phyloP scores from a whole-genome alignment of 2,329 filamentous ascomycete genomes.

The Leptographium radiaticola region DNA sequence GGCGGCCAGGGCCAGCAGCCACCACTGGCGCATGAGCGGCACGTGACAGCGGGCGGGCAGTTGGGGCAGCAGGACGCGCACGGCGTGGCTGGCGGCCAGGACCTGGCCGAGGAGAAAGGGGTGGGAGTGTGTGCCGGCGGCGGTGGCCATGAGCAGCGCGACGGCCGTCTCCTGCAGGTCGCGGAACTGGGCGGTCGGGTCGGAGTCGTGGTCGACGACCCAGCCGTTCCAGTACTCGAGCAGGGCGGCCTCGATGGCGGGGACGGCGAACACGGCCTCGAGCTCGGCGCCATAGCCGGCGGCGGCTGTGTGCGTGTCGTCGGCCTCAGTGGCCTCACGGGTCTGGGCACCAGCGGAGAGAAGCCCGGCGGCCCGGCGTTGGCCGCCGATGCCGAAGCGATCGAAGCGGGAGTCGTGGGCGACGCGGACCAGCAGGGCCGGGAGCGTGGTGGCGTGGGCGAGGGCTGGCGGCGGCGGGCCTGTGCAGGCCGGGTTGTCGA shows the following conservation, averaged over 20 bases:
- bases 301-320: too few relatives aligned
- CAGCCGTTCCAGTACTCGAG: conserved; percentile 89
- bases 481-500: conserved; percentile 63
- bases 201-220: conserved; percentile 34
- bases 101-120: conserved; percentile 77
- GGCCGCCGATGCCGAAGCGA: conserved; percentile 25
- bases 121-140: conserved; percentile 48
- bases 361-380: too few relatives aligned
- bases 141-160: conserved; percentile 48
- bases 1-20: conserved; percentile 65
- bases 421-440: conserved; percentile 60
- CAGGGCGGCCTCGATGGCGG: conserved; percentile 46
- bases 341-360: too few relatives aligned
- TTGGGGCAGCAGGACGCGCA: conserved; percentile 71
- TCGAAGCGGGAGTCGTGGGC: conserved; percentile 57
- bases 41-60: conserved; percentile 63
- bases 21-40: conserved; percentile 72
- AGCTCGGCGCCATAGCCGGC: conserved; percentile 44
- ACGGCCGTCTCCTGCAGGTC: conserved; percentile 52
- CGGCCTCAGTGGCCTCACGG: too few relatives aligned
- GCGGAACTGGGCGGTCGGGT: conserved; percentile 63
- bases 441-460: conserved; percentile 39
- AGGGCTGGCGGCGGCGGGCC: conserved; percentile 42
- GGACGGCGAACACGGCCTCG: conserved; percentile 29
- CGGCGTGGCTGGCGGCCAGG: conserved; percentile 75